Evolutionary conservation across 768 basidiomycete genomes (phyloP), one percentile per base, ranked within the genome.

Genomic region (Phylloporus sp.): DNA sequence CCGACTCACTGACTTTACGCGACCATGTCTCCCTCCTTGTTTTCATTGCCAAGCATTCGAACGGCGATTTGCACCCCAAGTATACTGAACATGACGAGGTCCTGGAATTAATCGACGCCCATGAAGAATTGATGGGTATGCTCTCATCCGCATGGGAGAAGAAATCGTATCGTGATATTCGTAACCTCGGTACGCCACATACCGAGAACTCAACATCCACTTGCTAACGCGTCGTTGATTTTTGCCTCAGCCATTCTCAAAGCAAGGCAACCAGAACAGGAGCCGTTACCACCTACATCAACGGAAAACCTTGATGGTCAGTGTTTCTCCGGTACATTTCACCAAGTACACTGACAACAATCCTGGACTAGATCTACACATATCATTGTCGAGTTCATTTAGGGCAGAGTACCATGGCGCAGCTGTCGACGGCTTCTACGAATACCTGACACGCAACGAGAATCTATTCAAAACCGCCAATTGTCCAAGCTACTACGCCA

Each of bases 361-460:
- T 17, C 11, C 4, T 33, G 3, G 11, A 6, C n/a, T 18, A 35
- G 42, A 26, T 35, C 3, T 43, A n/a, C 42, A 15, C 20, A 7
- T 36, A 28, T 27, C 9, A 3, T 11, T 46, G n/a, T 14, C 37
- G 9, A 5, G 11, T 6, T 45, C 36, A 1, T 45, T 45, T 4
- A 6, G 32, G 22, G 22, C 36, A 31, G 8, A 15, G 20, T 47
- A 39, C 23, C 27, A n/a, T n/a, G 50, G 46, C 1, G 45, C 17
- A 18, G 50, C 53, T 9, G 42, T 37, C 6, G 50, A 57, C 13
- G 45, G 59, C 7, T 54, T 60, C 24, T 52, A 49, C 22, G 52
- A 59, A 21, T 31, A 22, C 31, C n/a, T 31, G 13, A 15, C 14
- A 2, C 15, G 2, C 21, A 32, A 32, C 17, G 18, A 8, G 11